Conservation (phyloP, 768 basidiomycete species). For the Tulasnella sp. region DNA sequence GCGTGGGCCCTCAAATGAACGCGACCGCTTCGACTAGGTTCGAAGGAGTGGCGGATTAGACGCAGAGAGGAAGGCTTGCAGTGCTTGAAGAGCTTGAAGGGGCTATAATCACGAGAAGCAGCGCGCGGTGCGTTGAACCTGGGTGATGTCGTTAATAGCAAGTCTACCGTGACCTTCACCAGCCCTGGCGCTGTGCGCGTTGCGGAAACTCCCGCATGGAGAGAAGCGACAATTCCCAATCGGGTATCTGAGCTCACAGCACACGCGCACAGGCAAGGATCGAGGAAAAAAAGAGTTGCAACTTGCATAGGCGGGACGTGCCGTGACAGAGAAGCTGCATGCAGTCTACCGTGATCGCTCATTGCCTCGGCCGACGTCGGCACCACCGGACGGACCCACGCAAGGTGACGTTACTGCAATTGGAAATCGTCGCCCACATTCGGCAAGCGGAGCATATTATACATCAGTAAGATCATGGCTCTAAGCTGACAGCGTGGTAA, state of each 20-base stretch:
- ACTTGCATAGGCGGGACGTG: neutral
- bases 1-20: no score
- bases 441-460: neutral
- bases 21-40: neutral
- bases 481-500: neutral
- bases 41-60: neutral
- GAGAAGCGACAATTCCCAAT: neutral
- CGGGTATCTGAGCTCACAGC: neutral
- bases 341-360: neutral
- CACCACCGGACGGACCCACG: neutral
- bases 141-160: neutral
- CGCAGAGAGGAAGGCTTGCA: neutral
- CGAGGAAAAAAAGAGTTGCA: neutral
- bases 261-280: neutral
- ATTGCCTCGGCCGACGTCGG: neutral
- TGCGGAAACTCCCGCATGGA: neutral
- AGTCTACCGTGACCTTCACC: neutral
- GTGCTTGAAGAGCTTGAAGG: neutral
- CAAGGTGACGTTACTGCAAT: neutral
- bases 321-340: neutral
- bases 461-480: neutral
- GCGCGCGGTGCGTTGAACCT: neutral
- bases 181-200: neutral
- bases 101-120: neutral
- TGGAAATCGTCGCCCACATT: neutral